Conservation (phyloP, 2,329 filamentous ascomycete genomes). For the Ampelomyces quisqualis region DNA sequence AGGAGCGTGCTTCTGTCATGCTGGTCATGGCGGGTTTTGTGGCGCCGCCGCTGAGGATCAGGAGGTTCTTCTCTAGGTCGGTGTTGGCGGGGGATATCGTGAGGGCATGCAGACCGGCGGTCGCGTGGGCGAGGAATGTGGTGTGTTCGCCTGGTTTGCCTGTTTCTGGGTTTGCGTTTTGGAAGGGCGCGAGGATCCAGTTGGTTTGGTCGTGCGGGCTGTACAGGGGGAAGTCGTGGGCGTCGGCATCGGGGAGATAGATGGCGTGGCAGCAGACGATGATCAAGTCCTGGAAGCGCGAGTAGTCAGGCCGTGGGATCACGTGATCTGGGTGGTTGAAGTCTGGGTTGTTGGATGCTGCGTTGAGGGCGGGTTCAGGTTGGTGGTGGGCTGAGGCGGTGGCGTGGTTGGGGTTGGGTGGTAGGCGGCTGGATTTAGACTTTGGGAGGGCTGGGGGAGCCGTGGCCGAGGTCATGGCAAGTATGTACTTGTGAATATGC, state of each 20-base stretch:
- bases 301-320: slow-evolving; percentile 28
- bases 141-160: slow-evolving; percentile 65
- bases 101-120: slow-evolving; percentile 61
- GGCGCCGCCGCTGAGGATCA: slow-evolving; percentile 72
- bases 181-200: slow-evolving; percentile 74
- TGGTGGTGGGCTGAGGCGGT: slow-evolving; percentile 9
- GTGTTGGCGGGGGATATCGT: slow-evolving; percentile 46
- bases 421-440: slow-evolving; percentile 27
- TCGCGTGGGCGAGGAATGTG: slow-evolving; percentile 76
- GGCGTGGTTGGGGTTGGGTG: slow-evolving; percentile 6
- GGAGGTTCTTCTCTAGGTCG: slow-evolving; percentile 44
- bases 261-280: slow-evolving; percentile 85
- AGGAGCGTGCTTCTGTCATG: slow-evolving; percentile 41
- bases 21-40: slow-evolving; percentile 33
- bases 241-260: slow-evolving; percentile 51
- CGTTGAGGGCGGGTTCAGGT: slow-evolving; percentile 4
- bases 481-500: not conserved
- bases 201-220: slow-evolving; percentile 41
- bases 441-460: slow-evolving; percentile 31
- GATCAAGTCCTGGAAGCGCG: slow-evolving; percentile 57
- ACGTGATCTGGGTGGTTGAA: slow-evolving; percentile 35
- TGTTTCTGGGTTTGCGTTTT: slow-evolving; percentile 48
- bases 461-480: slow-evolving; percentile 36
- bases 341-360: slow-evolving; percentile 13
- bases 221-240: slow-evolving; percentile 28